Base-by-base conservation (phyloP, 23 red algal species). In the Gracilaria gracilis region DNA sequence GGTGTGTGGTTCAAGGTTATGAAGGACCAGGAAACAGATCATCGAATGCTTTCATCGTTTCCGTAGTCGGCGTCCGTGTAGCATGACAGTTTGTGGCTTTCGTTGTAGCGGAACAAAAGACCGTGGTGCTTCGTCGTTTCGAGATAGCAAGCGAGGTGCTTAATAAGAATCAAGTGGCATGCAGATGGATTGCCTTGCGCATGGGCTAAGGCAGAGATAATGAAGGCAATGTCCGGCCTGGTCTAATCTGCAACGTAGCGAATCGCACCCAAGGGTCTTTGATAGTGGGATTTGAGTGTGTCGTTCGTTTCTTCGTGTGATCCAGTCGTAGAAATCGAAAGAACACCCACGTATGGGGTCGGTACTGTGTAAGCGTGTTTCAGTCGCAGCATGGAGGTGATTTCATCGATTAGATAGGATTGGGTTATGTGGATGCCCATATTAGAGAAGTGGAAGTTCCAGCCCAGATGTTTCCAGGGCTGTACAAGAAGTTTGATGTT, bases 261-360 rank as follows among this genome's bases (percentile, higher is more conserved):
- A 2, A 85, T 37, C 20, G 70, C 57, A 48, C 82, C 82, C 40
- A 85, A 42, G 9, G 36, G n/a, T n/a, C n/a, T 85, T 85, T 85
- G 82, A 13, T 40, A 61, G n/a, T n/a, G n/a, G n/a, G n/a, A n/a
- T n/a, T n/a, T n/a, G 62, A 72, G 72, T 53, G 64, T 13, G 58
- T 24, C 24, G 33, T 17, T 72, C 64, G 70, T 61, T n/a, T 61
- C 61, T 13, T 59, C 20, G 4, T 13, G 62, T 37, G 57, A 17
- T 21, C 15, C 0, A 0, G 2, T 14, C 46, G 34, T 25, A 20
- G 0, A 36, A 5, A 21, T 47, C 15, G 59, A 28, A 27, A 0
- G 70, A 24, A 36, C 1, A 21, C 72, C 58, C 19, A 19, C 5
- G 2, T 67, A 31, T 4, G 7, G 62, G 14, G 62, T 70, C 19